These are phyloP conservation scores for Acer negundo DNA, from an alignment of 345 rosid genomes.

Conservation along the genomic window DNA sequence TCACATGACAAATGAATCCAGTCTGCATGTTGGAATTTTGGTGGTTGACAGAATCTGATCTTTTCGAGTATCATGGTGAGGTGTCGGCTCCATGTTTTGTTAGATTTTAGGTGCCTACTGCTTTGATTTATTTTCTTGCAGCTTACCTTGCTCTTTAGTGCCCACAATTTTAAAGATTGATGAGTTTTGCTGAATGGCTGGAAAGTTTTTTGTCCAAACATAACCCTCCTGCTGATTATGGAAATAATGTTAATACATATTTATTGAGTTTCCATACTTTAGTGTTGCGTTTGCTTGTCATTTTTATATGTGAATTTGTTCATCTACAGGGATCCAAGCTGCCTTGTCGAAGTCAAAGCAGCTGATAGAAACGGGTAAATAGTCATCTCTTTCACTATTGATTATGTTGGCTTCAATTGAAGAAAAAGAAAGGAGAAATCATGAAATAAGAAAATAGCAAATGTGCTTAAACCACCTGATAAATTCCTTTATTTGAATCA, in stretches of 20 bases:
- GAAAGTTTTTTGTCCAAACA: not conserved
- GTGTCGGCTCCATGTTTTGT: too few relatives aligned
- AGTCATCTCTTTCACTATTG: not conserved
- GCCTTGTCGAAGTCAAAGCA: conserved; percentile 11
- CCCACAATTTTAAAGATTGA: not conserved
- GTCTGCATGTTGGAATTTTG: not conserved
- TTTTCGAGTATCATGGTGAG: too few relatives aligned
- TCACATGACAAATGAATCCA: not conserved
- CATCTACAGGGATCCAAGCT: conserved; percentile 19
- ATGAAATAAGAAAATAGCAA: not conserved
- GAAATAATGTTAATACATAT: not conserved
- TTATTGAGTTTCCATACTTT: not conserved
- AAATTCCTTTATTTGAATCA: not conserved
- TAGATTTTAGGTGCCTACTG: not conserved
- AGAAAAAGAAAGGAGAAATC: not conserved
- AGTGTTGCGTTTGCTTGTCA: not conserved
- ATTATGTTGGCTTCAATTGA: not conserved
- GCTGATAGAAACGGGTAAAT: conserved; percentile 20
- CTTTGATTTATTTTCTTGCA: not conserved
- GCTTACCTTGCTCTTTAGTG: not conserved
- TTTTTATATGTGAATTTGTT: not conserved
- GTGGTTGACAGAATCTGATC: not conserved
- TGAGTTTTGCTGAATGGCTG: not conserved
- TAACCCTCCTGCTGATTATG: not conserved
- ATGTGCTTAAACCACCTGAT: not conserved